Conservation (phyloP, 495 filamentous ascomycete genomes). For the Annulohypoxylon stygium region DNA sequence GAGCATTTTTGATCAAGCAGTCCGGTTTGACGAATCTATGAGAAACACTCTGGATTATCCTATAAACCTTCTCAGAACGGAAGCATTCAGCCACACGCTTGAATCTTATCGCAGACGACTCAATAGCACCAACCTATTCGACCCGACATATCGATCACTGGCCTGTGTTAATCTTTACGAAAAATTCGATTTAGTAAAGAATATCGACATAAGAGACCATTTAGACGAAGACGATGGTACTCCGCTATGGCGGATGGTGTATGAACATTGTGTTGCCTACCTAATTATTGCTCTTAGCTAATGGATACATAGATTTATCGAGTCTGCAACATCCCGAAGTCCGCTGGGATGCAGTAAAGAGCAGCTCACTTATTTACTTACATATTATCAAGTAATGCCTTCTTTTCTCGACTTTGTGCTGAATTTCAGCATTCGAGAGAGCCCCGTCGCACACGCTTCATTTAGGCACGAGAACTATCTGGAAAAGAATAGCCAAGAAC, state of each 20-base stretch:
- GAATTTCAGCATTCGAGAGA: constrained; percentile 47
- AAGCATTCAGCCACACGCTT: constrained; percentile 35
- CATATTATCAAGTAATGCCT: constrained; percentile 60
- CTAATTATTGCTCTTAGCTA: neutral
- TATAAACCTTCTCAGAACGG: constrained; percentile 30
- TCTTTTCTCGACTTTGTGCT: constrained; percentile 60
- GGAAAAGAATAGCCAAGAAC: constrained; percentile 51
- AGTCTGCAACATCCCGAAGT: constrained; percentile 50
- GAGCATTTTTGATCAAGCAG: neutral
- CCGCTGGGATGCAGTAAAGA: constrained; percentile 46
- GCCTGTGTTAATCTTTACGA: constrained; percentile 22
- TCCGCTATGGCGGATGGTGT: constrained; percentile 30
- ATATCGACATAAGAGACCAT: constrained; percentile 9
- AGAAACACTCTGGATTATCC: constrained; percentile 17
- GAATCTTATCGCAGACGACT: constrained; percentile 25
- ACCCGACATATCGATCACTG: constrained; percentile 10
- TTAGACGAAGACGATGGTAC: constrained; percentile 29
- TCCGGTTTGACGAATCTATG: constrained; percentile 24
- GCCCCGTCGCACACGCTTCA: constrained; percentile 32
- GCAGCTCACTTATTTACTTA: constrained; percentile 56
- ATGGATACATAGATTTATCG: constrained; percentile 49
- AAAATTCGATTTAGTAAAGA: constrained; percentile 4
- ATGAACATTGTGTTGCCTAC: neutral
- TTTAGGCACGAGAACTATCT: constrained; percentile 56
- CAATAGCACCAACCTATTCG: constrained; percentile 16